Conservation (phyloP, 2,329 filamentous ascomycete species). For the Trichophyton benhamiae region DNA sequence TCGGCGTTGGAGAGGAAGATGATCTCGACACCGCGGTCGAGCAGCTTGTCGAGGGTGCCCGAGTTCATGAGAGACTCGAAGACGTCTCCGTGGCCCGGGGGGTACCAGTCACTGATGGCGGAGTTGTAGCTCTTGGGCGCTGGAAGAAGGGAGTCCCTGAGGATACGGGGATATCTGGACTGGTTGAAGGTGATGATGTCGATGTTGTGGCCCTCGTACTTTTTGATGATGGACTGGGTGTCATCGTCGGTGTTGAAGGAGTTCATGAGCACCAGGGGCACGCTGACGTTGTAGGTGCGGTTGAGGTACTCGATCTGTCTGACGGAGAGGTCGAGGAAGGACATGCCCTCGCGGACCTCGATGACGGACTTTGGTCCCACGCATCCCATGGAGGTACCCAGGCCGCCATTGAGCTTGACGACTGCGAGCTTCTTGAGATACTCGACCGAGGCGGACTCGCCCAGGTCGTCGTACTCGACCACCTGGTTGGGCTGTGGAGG, state of each 20-base stretch:
- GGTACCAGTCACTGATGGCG: conserved; percentile 93
- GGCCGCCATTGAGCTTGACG: conserved; percentile 97
- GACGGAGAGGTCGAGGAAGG: conserved; percentile 95
- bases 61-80: conserved; percentile 99
- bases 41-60: conserved; percentile 89
- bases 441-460: conserved; percentile 78
- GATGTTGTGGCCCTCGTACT: conserved; percentile 99
- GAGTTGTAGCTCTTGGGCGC: conserved; percentile 84
- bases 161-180: conserved; percentile 92
- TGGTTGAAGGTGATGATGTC: conserved; percentile 99
- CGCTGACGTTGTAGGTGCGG: conserved; percentile 92
- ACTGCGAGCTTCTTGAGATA: conserved; percentile 97
- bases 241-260: conserved; percentile 99
- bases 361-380: conserved; percentile 99
- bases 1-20: conserved; percentile 98
- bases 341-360: conserved; percentile 99
- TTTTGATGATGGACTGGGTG: conserved; percentile 98
- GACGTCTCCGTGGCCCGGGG: conserved; percentile 96
- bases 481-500: conserved; percentile 90
- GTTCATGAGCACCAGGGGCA: conserved; percentile 99
- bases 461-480: conserved; percentile 81
- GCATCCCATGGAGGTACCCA: conserved; percentile 98
- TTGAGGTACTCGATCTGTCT: conserved; percentile 99
- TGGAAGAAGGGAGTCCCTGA: conserved; percentile 95
- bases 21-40: conserved; percentile 90